Evolutionary conservation across 2,329 filamentous ascomycete genomes (phyloP).

Genomic region (Fusarium staphyleae): DNA sequence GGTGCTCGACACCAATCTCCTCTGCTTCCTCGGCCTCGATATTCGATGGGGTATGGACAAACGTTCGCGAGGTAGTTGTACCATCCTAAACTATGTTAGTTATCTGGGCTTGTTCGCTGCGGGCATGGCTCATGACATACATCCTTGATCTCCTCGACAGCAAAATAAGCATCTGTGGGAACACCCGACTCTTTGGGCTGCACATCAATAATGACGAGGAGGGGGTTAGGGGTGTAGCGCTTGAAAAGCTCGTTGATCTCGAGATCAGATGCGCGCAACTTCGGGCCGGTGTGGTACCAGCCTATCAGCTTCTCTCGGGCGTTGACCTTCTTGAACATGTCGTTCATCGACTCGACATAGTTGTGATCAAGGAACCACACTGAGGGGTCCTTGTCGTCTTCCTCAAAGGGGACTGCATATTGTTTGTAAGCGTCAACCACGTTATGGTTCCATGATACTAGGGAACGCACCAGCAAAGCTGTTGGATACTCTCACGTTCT

Average conservation of each 20-base stretch:
- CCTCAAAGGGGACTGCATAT: slow-evolving; percentile 87
- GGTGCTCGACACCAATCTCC: slow-evolving; percentile 97
- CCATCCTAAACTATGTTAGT: slow-evolving; percentile 72
- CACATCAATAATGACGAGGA: slow-evolving; percentile 97
- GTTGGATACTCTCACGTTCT: slow-evolving; percentile 96
- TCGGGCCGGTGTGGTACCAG: slow-evolving; percentile 99
- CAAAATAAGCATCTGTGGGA: slow-evolving; percentile 98
- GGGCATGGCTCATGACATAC: slow-evolving; percentile 59
- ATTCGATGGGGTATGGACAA: slow-evolving; percentile 96
- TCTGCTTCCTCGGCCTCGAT: slow-evolving; percentile 99
- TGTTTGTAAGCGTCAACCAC: slow-evolving; percentile 22
- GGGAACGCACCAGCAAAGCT: slow-evolving; percentile 84
- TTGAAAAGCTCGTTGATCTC: slow-evolving; percentile 99
- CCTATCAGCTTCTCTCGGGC: slow-evolving; percentile 98
- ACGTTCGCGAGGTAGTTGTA: slow-evolving; percentile 95
- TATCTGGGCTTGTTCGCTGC: neutral
- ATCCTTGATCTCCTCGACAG: slow-evolving; percentile 99
- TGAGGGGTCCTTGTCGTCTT: slow-evolving; percentile 97
- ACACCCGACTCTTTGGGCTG: slow-evolving; percentile 98
- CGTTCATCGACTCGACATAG: slow-evolving; percentile 99
- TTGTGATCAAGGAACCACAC: slow-evolving; percentile 99
- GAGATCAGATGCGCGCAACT: slow-evolving; percentile 93
- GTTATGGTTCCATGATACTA: slow-evolving; percentile 7
- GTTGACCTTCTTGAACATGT: slow-evolving; percentile 99
- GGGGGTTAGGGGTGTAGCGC: slow-evolving; percentile 94